Evolutionary conservation across 2,329 filamentous ascomycete genomes (phyloP).

Genomic region (Calonectria fujianensis): DNA sequence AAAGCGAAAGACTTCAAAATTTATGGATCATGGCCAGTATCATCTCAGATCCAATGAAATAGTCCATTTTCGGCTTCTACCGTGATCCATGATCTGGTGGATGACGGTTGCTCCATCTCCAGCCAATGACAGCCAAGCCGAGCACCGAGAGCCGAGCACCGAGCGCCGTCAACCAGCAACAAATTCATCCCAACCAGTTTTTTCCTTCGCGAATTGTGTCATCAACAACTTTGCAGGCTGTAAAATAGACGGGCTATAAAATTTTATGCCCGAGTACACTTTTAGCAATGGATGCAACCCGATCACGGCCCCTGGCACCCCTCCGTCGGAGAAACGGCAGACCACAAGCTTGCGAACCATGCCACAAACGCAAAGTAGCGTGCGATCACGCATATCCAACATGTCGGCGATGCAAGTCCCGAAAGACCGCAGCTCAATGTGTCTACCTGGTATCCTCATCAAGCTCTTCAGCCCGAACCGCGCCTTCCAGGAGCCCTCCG

Average conservation of each 20-base stretch:
- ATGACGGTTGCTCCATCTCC: background rate
- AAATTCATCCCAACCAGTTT: background rate
- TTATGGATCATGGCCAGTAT: background rate
- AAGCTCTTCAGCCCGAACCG: background rate
- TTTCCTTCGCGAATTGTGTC: background rate
- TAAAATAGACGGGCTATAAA: background rate
- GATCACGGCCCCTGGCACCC: background rate
- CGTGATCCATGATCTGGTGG: background rate
- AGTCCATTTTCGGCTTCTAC: background rate
- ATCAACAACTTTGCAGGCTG: too few relatives aligned
- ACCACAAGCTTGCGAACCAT: slow-evolving; percentile 7
- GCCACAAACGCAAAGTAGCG: slow-evolving; percentile 13
- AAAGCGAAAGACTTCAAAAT: too few relatives aligned
- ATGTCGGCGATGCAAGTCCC: slow-evolving; percentile 9
- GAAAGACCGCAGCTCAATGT: background rate
- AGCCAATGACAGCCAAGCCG: background rate
- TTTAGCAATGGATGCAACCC: background rate
- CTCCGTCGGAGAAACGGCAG: slow-evolving; percentile 16
- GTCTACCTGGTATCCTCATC: background rate
- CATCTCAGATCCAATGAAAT: background rate
- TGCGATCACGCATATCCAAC: slow-evolving; percentile 17
- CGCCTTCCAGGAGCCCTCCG: background rate
- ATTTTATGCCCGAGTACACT: background rate
- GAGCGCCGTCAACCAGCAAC: background rate
- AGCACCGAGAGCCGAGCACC: slow-evolving; percentile 18